Evolutionary conservation across 495 filamentous ascomycete species (phyloP).

Genomic region (Podospora sp.): DNA sequence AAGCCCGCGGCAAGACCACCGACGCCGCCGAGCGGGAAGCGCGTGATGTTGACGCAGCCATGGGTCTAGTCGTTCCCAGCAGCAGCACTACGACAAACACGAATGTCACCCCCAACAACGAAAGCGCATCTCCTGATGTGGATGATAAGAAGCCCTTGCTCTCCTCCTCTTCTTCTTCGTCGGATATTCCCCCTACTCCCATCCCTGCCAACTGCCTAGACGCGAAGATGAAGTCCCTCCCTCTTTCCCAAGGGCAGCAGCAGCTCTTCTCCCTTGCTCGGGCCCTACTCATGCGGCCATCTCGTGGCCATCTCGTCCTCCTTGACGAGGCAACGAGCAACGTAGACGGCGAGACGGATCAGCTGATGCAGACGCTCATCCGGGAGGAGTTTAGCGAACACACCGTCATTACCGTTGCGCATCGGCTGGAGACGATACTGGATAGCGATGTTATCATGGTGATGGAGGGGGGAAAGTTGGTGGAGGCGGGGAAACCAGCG

Average conservation of each 20-base stretch:
- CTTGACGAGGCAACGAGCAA: conserved; percentile 42
- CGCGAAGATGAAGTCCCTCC: conserved; percentile 6
- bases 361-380: conserved; percentile 44
- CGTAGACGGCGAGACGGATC: conserved; percentile 46
- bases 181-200: background rate
- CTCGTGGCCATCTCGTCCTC: conserved; percentile 25
- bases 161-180: background rate
- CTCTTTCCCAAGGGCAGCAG: conserved; percentile 56
- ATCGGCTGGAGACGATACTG: conserved; percentile 47
- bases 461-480: conserved; percentile 39
- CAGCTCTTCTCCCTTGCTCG: conserved; percentile 65
- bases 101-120: conserved; percentile 8
- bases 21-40: conserved; percentile 14
- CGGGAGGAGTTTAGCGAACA: conserved; percentile 42
- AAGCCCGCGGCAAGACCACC: conserved; percentile 10
- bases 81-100: background rate
- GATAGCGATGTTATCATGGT: conserved; percentile 47
- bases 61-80: conserved; percentile 12
- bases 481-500: conserved; percentile 42
- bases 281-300: conserved; percentile 49
- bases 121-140: background rate
- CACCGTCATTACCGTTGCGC: conserved; percentile 48
- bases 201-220: background rate
- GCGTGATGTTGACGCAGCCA: conserved; percentile 17
- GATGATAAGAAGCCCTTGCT: background rate